These are phyloP conservation scores for Dactylonectria macrodidyma DNA, from an alignment of 2,329 filamentous ascomycete species.

Conservation along the genomic window DNA sequence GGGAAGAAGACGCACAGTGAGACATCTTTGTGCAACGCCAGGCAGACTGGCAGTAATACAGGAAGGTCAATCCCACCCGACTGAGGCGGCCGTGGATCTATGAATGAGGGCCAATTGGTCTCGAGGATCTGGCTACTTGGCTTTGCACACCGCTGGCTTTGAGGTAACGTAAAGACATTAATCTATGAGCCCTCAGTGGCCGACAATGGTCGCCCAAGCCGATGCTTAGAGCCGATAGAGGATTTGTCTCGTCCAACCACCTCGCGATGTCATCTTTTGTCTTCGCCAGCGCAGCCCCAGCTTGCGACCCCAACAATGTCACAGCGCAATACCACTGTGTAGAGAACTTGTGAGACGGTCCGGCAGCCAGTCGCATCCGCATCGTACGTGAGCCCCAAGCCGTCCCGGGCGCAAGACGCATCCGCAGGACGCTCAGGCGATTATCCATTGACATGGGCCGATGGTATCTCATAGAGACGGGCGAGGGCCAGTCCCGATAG, in stretches of 20 bases:
- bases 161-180: background rate
- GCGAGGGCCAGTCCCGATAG: slow-evolving; percentile 37
- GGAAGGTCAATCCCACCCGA: slow-evolving; percentile 27
- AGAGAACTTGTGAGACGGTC: slow-evolving; percentile 11
- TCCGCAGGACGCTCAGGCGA: slow-evolving; percentile 45
- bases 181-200: background rate
- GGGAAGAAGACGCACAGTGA: slow-evolving; percentile 3
- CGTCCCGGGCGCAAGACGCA: slow-evolving; percentile 22
- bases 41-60: slow-evolving; percentile 14
- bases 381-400: slow-evolving; percentile 24
- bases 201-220: slow-evolving; percentile 10
- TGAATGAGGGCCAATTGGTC: slow-evolving; percentile 15
- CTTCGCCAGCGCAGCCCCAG: background rate
- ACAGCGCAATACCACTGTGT: background rate
- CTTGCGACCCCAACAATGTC: background rate
- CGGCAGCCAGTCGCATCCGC: slow-evolving; percentile 13
- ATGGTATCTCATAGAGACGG: slow-evolving; percentile 30
- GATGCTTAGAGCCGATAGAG: background rate
- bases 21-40: slow-evolving; percentile 1
- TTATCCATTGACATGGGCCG: slow-evolving; percentile 46
- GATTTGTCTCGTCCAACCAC: background rate
- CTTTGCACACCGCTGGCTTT: slow-evolving; percentile 7
- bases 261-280: background rate
- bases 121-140: slow-evolving; percentile 8
- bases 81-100: background rate